These are phyloP conservation scores for Calonectria naviculata DNA, from an alignment of 2,329 filamentous ascomycete genomes.

Conservation along the genomic window DNA sequence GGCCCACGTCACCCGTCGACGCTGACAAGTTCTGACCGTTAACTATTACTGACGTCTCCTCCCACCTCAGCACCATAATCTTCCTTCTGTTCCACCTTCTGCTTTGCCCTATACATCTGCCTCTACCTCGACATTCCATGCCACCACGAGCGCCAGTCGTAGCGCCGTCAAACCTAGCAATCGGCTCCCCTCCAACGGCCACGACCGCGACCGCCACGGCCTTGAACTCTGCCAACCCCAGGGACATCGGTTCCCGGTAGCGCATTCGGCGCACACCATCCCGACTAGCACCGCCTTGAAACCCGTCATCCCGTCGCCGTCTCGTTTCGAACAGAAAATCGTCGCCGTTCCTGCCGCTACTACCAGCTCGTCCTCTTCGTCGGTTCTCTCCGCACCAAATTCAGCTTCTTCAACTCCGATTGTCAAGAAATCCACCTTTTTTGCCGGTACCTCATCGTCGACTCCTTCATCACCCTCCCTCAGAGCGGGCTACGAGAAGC, in stretches of 20 bases:
- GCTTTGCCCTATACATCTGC: neutral
- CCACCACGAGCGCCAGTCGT: constrained; percentile 12
- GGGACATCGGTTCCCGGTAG: constrained; percentile 1
- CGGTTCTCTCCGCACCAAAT: constrained; percentile 23
- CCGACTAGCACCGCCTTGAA: constrained; percentile 34
- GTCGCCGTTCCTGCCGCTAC: constrained; percentile 30
- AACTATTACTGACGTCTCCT: constrained; percentile 34
- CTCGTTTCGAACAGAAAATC: constrained; percentile 32
- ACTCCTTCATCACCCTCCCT: constrained; percentile 12
- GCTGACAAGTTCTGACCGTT: constrained; percentile 35
- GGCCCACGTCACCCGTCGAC: constrained; percentile 42
- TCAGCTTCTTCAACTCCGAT: constrained; percentile 34
- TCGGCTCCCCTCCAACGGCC: neutral
- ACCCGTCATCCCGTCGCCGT: constrained; percentile 32
- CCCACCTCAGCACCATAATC: constrained; percentile 24
- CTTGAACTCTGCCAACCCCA: constrained; percentile 11
- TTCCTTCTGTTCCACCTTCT: neutral
- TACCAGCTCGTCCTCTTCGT: constrained; percentile 28
- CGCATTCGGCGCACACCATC: constrained; percentile 11
- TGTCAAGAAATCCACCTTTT: constrained; percentile 29
- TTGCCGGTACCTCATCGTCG: constrained; percentile 12
- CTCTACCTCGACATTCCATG: constrained; percentile 13
- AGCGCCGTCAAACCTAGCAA: constrained; percentile 4
- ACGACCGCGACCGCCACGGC: constrained; percentile 16
- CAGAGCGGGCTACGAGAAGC: constrained; percentile 32